These are phyloP conservation scores for Exophiala alcalophila DNA, from an alignment of 2,329 filamentous ascomycete genomes.

Conservation along the genomic window DNA sequence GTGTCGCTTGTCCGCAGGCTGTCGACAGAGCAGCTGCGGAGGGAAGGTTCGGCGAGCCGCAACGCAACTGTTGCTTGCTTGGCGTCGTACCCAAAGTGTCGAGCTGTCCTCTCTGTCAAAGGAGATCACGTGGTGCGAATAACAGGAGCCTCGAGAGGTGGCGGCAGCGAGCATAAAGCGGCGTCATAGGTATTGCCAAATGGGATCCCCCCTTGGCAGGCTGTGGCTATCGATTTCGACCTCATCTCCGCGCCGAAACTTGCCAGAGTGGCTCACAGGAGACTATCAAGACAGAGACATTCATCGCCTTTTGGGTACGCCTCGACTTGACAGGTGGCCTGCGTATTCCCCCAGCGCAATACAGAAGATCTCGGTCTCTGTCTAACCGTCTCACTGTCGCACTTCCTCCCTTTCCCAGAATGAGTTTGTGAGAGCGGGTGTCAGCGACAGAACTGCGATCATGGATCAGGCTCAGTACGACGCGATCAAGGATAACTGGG, in stretches of 20 bases:
- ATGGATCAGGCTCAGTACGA: conserved; percentile 76
- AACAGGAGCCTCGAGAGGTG: too few relatives aligned
- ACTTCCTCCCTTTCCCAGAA: conserved; percentile 11
- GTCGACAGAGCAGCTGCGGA: conserved; percentile 9
- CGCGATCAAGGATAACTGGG: conserved; percentile 91
- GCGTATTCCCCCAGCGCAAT: too few relatives aligned
- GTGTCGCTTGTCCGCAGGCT: conserved; percentile 17
- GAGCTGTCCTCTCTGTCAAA: too few relatives aligned
- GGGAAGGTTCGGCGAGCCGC: conserved; percentile 20
- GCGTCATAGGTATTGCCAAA: too few relatives aligned
- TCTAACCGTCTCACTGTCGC: background rate
- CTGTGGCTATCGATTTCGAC: conserved; percentile 12
- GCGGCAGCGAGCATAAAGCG: too few relatives aligned
- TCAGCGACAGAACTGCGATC: conserved; percentile 30
- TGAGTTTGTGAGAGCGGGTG: conserved; percentile 21
- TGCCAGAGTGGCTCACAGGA: conserved; percentile 22
- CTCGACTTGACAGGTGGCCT: conserved; percentile 8
- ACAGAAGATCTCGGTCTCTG: background rate
- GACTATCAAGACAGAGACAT: background rate
- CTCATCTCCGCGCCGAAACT: conserved; percentile 8
- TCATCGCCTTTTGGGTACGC: background rate
- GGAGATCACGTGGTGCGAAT: too few relatives aligned
- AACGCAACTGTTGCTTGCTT: background rate
- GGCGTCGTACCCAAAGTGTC: too few relatives aligned
- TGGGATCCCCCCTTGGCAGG: too few relatives aligned